Evolutionary conservation across 495 filamentous ascomycete genomes (phyloP).

Genomic region (Neurospora sp.): DNA sequence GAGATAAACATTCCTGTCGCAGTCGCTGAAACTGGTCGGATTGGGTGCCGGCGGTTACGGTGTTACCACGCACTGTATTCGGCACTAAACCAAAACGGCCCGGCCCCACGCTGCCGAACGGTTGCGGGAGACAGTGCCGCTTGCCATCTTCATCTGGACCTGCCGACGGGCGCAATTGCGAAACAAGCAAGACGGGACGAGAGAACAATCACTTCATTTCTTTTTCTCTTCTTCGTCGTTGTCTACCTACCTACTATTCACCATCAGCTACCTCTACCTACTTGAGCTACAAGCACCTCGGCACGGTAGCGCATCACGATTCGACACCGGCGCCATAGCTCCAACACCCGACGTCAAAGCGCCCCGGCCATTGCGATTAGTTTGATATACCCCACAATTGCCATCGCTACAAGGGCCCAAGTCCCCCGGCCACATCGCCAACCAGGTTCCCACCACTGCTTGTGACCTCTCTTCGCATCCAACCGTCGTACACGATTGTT

Average conservation of each 20-base stretch:
- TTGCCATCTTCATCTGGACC: neutral
- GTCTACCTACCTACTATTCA: neutral
- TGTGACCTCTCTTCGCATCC: neutral
- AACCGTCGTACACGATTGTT: neutral
- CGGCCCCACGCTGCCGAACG: neutral
- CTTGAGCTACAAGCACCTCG: neutral
- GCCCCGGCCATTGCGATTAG: neutral
- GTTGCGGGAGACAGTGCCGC: neutral
- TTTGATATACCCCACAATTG: neutral
- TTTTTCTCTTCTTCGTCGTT: neutral
- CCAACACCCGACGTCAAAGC: too few relatives aligned
- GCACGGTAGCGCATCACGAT: too few relatives aligned
- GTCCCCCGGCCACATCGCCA: neutral
- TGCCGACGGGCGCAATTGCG: neutral
- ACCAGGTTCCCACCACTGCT: neutral
- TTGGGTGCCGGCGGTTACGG: neutral
- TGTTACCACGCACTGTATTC: neutral
- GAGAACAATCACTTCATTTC: neutral
- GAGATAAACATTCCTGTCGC: neutral
- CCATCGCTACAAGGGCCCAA: neutral
- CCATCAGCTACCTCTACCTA: neutral
- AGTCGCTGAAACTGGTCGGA: neutral
- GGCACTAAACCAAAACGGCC: neutral
- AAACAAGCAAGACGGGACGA: neutral
- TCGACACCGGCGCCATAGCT: too few relatives aligned